Percentiles rank a stretch among this genome's conserved stretches.
Conservation (phyloP, 352 stramenopile genomes). For the Globisporangium perplexum region DNA sequence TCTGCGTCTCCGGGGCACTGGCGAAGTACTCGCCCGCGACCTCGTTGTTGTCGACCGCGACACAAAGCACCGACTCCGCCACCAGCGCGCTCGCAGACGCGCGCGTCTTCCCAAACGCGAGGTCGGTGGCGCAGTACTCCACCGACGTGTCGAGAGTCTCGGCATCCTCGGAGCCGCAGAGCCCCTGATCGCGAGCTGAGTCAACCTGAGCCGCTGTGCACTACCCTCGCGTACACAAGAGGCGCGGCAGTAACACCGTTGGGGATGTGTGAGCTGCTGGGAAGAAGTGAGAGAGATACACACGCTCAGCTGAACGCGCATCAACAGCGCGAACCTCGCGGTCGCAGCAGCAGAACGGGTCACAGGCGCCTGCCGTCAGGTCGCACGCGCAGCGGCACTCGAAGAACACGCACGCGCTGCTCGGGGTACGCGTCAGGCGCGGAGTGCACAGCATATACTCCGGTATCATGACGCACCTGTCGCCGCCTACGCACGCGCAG, state of each 20-base stretch:
- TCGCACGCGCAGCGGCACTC: constrained; percentile 39
- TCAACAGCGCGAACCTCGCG: constrained; percentile 16
- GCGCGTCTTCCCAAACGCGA: constrained; percentile 19
- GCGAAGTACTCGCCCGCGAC: constrained; percentile 30
- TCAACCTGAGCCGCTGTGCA: constrained; percentile 23
- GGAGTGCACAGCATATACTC: too few species aligned
- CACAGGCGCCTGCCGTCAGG: constrained; percentile 34
- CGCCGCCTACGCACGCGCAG: constrained; percentile 22
- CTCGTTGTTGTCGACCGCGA: constrained; percentile 46
- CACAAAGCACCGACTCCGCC: constrained; percentile 40
- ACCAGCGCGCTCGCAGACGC: constrained; percentile 25
- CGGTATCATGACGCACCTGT: constrained; percentile 23
- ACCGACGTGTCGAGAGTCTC: constrained; percentile 7
- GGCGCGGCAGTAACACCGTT: background rate
- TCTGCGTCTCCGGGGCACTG: constrained; percentile 17
- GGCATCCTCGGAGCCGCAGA: constrained; percentile 16
- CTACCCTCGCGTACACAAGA: constrained; percentile 13
- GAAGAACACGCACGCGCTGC: constrained; percentile 25
- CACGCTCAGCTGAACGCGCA: too few species aligned
- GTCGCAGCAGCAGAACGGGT: constrained; percentile 49
- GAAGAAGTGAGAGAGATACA: background rate
- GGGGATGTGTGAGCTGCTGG: too few species aligned
- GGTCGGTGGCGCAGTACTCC: constrained; percentile 39
- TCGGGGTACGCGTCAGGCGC: too few species aligned
- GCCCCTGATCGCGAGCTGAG: constrained; percentile 8